A percentile compares a stretch with the other conserved stretches of the same genome.
phyloP scores from a whole-genome alignment of 495 filamentous ascomycete genomes.

The Neurospora discreta region DNA sequence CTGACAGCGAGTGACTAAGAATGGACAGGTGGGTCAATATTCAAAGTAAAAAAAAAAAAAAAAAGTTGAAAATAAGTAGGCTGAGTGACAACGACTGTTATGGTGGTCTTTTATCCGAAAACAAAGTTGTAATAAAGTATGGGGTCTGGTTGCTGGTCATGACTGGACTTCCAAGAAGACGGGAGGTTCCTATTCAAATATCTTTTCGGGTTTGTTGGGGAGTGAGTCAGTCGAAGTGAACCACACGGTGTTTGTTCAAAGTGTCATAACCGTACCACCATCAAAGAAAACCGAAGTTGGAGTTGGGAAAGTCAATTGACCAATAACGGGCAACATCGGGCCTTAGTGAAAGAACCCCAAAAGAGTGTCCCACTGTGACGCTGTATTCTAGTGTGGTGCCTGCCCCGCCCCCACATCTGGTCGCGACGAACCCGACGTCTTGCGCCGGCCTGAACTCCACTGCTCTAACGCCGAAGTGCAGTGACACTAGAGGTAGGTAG shows the following conservation, averaged over 20 bases:
- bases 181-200: not conserved
- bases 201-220: not conserved
- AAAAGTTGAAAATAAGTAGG: no score
- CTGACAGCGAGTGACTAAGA: not conserved
- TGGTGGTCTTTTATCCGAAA: not conserved
- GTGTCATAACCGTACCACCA: not conserved
- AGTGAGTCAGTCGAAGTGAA: not conserved
- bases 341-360: not conserved
- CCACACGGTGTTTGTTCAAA: not conserved
- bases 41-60: not conserved
- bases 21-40: not conserved
- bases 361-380: not conserved
- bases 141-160: not conserved
- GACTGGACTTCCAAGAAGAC: not conserved
- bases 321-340: not conserved
- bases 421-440: not conserved
- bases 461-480: not conserved
- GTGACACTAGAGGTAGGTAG: not conserved
- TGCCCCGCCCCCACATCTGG: not conserved
- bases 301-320: not conserved
- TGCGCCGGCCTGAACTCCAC: not conserved
- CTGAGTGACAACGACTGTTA: not conserved
- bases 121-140: not conserved
- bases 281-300: not conserved
- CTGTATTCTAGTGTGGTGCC: not conserved